Evolutionary conservation across 495 filamentous ascomycete genomes (phyloP), one percentile per base, ranked within the genome.

Genomic region (Aspergillus leporis): DNA sequence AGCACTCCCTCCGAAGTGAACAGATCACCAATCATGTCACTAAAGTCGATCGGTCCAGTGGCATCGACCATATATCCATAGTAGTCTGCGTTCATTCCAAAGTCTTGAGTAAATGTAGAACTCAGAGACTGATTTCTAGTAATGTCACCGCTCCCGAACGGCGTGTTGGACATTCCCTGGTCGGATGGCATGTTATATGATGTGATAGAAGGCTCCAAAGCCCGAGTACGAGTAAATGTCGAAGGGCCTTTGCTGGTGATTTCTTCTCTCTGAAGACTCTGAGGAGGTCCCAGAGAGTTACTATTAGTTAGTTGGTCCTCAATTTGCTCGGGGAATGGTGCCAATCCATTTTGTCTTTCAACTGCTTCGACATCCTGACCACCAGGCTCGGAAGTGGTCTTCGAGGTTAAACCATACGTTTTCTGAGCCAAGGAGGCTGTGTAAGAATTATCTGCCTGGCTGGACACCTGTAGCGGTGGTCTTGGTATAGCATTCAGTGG

Each of bases 31-130:
- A 47, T 47, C 43, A 47, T 47, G 9, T 47, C 43, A 23, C 43
- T 47, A 23, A 47, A 47, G 43, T 47, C 43, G 19, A 47, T 47
- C 43, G 43, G 43, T 19, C 43, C 43, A 14, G 43, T 47, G 19
- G 13, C 43, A 47, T 47, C 43, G 10, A 47, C 23, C 43, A 23
- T 8, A 47, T 22, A 47, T n/a, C 19, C 43, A 23, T 45, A 45
- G n/a, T 45, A 5, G 14, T 22, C n/a, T 5, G 4, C 43, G 19
- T 23, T n/a, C 21, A 47, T 23, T 13, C 43, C 18, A 14, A 9
- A 22, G 16, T 22, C 43, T 10, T 47, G 43, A 5, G 19, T 3
- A 19, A 47, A 47, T 22, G 43, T 47, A 14, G 43, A 10, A 7
- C 5, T 1, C 16, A 47, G 19, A 8, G 41, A 10, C 18, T 7